Evolutionary conservation across 148 eudicot species (phyloP).

Genomic region (Amaranthus palmeri): DNA sequence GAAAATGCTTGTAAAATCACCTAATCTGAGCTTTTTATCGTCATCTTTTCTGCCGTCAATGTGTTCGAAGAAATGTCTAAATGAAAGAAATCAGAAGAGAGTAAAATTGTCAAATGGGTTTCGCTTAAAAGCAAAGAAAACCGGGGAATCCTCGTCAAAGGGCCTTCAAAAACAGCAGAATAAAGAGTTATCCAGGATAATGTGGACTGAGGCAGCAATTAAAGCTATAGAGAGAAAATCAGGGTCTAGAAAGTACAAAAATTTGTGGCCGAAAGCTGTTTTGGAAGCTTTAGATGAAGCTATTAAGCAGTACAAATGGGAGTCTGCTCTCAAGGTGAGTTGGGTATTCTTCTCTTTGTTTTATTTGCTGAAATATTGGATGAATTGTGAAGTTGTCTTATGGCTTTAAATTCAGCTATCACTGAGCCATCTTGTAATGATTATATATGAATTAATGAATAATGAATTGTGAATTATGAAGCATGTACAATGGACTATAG

Average conservation of each 20-base stretch:
- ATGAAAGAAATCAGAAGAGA: conserved; percentile 12
- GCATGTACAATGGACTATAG: too few relatives aligned
- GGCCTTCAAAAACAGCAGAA: conserved; percentile 40
- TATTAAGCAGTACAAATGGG: conserved; percentile 46
- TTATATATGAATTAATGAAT: too few relatives aligned
- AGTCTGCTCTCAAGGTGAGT: conserved; percentile 74
- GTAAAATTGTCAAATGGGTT: conserved; percentile 11
- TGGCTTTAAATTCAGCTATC: too few relatives aligned
- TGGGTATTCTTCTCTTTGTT: neutral
- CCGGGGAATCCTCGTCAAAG: conserved; percentile 8
- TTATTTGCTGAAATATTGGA: neutral
- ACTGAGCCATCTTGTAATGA: too few relatives aligned
- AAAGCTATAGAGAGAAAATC: conserved; percentile 59
- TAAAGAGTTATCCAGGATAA: conserved; percentile 57
- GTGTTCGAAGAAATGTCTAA: conserved; percentile 43
- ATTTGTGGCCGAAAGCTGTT: conserved; percentile 72
- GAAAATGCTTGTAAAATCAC: neutral
- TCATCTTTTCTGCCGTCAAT: conserved; percentile 27
- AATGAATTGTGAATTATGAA: too few relatives aligned
- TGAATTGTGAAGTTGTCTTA: neutral
- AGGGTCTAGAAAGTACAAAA: conserved; percentile 47
- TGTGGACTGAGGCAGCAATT: conserved; percentile 76
- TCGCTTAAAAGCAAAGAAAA: conserved; percentile 34
- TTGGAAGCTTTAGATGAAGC: conserved; percentile 73
- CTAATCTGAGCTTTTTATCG: conserved; percentile 11